Conservation (phyloP, 1,139 yeast genomes). For the Geotrichum klebahnii region DNA sequence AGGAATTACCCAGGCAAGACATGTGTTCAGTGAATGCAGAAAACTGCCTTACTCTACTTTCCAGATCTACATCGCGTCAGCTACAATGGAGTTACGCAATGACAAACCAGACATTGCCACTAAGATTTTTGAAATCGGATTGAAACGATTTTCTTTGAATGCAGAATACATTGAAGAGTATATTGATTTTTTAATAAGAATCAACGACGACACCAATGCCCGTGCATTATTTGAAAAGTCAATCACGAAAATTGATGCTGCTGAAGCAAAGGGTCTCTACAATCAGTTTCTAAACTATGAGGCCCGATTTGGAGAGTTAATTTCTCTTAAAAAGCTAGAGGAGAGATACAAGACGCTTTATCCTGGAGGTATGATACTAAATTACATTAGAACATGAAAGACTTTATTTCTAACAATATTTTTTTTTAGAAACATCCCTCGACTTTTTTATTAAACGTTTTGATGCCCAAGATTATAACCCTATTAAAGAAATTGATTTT, state of each 20-base stretch:
- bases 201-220: conserved; percentile 75
- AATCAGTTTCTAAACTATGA: conserved; percentile 53
- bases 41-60: conserved; percentile 61
- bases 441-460: conserved; percentile 41
- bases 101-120: conserved; percentile 59
- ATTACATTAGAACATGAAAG: too few species aligned
- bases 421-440: conserved; percentile 25
- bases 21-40: conserved; percentile 63
- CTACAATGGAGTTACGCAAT: conserved; percentile 73
- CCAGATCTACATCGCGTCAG: conserved; percentile 77
- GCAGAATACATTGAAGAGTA: conserved; percentile 66
- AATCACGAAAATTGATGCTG: conserved; percentile 43
- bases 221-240: conserved; percentile 76
- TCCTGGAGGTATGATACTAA: conserved; percentile 50
- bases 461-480: conserved; percentile 43
- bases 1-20: conserved; percentile 43
- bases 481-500: conserved; percentile 46
- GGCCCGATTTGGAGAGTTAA: conserved; percentile 58
- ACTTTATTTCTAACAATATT: not conserved
- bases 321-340: conserved; percentile 63
- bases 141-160: conserved; percentile 50
- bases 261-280: conserved; percentile 44
- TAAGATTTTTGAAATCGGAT: conserved; percentile 75
- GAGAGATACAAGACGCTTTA: conserved; percentile 61
- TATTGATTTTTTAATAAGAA: conserved; percentile 64